phyloP scores from a whole-genome alignment of 352 stramenopile species.

The Phytophthora uliginosa region DNA sequence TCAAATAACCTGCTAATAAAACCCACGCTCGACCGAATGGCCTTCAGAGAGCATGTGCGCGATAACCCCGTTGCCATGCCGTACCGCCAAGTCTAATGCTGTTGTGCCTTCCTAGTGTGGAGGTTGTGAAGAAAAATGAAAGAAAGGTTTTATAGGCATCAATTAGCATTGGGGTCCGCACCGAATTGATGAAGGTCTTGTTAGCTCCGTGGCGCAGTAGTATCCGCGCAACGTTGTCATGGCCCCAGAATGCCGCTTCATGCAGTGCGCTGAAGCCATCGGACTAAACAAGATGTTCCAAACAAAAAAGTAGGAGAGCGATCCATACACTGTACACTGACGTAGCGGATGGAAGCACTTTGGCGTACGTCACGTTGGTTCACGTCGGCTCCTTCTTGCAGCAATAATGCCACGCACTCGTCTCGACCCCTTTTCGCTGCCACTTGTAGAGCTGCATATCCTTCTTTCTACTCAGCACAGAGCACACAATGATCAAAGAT shows the following conservation, averaged over 20 bases:
- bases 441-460: conserved; percentile 68
- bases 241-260: conserved; percentile 69
- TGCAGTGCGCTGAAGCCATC: conserved; percentile 79
- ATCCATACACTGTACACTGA: not conserved
- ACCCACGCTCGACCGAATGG: conserved; percentile 59
- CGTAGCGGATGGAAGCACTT: not conserved
- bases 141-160: not conserved
- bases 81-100: conserved; percentile 70
- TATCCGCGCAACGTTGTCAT: conserved; percentile 70
- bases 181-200: conserved; percentile 68
- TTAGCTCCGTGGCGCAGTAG: conserved; percentile 61
- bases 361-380: conserved; percentile 68
- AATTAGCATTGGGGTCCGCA: conserved; percentile 17
- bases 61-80: conserved; percentile 71
- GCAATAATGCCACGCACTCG: conserved; percentile 64
- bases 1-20: conserved; percentile 51
- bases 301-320: not conserved
- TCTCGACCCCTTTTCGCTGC: conserved; percentile 64
- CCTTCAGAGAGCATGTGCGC: conserved; percentile 69
- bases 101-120: conserved; percentile 66
- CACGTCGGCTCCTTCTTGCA: conserved; percentile 59
- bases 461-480: conserved; percentile 52
- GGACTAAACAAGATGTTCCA: conserved; percentile 37
- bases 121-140: not conserved
- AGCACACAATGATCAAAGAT: not conserved